phyloP scores from a whole-genome alignment of 441 rosid genomes.

The Bocquillonia castaneifolia region DNA sequence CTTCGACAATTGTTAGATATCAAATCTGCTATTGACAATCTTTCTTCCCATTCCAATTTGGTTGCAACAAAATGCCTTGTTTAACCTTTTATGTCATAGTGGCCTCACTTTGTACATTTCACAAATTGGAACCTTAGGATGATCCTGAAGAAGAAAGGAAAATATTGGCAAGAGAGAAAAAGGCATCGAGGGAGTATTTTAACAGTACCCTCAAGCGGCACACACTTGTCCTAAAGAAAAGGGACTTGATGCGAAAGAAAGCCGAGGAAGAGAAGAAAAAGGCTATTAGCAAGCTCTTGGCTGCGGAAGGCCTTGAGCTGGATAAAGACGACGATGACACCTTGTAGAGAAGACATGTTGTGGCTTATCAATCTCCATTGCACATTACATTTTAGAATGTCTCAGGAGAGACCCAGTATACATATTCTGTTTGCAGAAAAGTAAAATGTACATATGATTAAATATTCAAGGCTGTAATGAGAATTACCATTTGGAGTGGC shows the following conservation, averaged over 20 bases:
- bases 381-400: not conserved
- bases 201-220: slow-evolving; percentile 72
- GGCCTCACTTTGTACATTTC: not conserved
- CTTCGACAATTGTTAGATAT: not conserved
- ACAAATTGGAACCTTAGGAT: slow-evolving; percentile 36
- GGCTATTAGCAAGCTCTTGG: slow-evolving; percentile 60
- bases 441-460: slow-evolving; percentile 22
- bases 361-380: not conserved
- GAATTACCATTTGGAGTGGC: not conserved
- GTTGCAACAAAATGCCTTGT: not conserved
- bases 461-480: slow-evolving; percentile 7
- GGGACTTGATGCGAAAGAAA: slow-evolving; percentile 86
- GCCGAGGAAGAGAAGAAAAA: slow-evolving; percentile 71
- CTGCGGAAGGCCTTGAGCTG: slow-evolving; percentile 87
- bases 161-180: slow-evolving; percentile 73
- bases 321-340: slow-evolving; percentile 60
- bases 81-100: not conserved
- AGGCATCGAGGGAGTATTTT: slow-evolving; percentile 66
- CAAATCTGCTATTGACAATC: not conserved
- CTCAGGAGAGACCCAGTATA: not conserved
- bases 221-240: slow-evolving; percentile 71
- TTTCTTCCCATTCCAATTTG: not conserved
- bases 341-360: slow-evolving; percentile 11
- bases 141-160: slow-evolving; percentile 91
- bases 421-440: slow-evolving; percentile 9